Evolutionary conservation across 2,329 filamentous ascomycete genomes (phyloP).

Genomic region (Colletotrichum tropicale): DNA sequence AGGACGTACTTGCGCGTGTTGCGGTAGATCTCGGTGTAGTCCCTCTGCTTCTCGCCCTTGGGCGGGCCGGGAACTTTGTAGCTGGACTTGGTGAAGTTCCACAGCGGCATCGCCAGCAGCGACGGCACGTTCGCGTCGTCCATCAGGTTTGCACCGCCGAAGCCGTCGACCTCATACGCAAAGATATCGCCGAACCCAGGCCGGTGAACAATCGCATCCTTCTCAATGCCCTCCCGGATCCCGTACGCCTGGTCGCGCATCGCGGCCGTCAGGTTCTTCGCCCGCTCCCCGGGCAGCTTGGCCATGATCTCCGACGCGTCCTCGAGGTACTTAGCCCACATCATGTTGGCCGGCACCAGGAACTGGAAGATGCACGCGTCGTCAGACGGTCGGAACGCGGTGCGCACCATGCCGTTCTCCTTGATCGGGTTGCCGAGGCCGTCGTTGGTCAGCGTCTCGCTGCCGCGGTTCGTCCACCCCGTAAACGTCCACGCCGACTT

Average conservation of each 20-base stretch:
- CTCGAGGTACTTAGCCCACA: constrained; percentile 70
- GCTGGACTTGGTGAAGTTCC: constrained; percentile 52
- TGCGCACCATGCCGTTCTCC: constrained; percentile 82
- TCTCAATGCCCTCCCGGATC: constrained; percentile 71
- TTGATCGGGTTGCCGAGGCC: constrained; percentile 84
- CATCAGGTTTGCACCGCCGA: constrained; percentile 69
- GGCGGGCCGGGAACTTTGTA: background rate
- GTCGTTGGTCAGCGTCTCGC: constrained; percentile 79
- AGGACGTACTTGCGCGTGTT: constrained; percentile 83
- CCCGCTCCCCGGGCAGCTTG: constrained; percentile 44
- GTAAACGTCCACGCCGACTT: constrained; percentile 77
- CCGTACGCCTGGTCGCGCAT: constrained; percentile 65
- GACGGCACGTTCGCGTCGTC: constrained; percentile 76
- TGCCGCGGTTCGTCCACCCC: constrained; percentile 73
- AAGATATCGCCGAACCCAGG: constrained; percentile 69
- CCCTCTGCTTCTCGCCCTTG: constrained; percentile 36
- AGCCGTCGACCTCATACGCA: constrained; percentile 79
- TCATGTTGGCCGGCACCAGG: constrained; percentile 89
- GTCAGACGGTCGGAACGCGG: constrained; percentile 86
- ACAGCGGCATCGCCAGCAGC: constrained; percentile 67
- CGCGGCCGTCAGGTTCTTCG: constrained; percentile 46
- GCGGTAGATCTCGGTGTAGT: constrained; percentile 70
- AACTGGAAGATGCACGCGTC: constrained; percentile 85
- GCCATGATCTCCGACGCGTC: constrained; percentile 51
- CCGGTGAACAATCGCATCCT: constrained; percentile 67